phyloP scores from a whole-genome alignment of 1,139 yeast species.

The Pneumocystis oryctolagi region DNA sequence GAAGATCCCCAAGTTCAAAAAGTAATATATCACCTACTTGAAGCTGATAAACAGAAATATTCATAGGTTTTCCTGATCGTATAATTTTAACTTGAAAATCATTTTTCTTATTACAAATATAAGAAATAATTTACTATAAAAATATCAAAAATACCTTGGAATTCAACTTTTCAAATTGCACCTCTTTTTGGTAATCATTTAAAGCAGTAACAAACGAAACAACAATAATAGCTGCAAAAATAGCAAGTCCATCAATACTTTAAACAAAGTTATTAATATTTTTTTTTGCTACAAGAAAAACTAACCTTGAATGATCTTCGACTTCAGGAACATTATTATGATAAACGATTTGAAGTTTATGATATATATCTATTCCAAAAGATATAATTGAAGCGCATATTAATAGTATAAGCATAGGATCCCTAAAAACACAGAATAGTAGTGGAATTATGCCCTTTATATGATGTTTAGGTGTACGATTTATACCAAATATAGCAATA shows the following conservation, averaged over 20 bases:
- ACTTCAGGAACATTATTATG: slow-evolving; percentile 61
- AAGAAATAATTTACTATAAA: not conserved
- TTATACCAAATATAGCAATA: slow-evolving; percentile 42
- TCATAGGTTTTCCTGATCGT: slow-evolving; percentile 53
- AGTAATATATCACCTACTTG: slow-evolving; percentile 73
- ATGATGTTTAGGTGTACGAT: slow-evolving; percentile 52
- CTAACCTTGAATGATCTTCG: slow-evolving; percentile 51
- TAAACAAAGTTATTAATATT: slow-evolving; percentile 22
- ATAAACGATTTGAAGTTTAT: slow-evolving; percentile 73
- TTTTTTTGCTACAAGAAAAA: slow-evolving; percentile 36
- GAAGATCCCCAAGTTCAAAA: slow-evolving; percentile 84
- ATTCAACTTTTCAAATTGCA: slow-evolving; percentile 79
- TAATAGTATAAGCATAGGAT: slow-evolving; percentile 72
- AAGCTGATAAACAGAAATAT: slow-evolving; percentile 59
- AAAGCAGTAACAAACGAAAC: slow-evolving; percentile 88
- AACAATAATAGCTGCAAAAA: slow-evolving; percentile 75
- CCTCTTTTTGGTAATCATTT: slow-evolving; percentile 90
- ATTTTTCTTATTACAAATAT: slow-evolving; percentile 47
- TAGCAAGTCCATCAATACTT: slow-evolving; percentile 74
- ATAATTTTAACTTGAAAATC: slow-evolving; percentile 66
- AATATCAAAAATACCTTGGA: slow-evolving; percentile 18
- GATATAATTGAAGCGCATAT: slow-evolving; percentile 80
- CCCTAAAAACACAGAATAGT: slow-evolving; percentile 76
- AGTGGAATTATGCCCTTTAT: slow-evolving; percentile 53
- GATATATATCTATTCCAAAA: slow-evolving; percentile 78